These are phyloP conservation scores for Trichoderma arundinaceum DNA, from an alignment of 2,329 filamentous ascomycete genomes.

Conservation along the genomic window DNA sequence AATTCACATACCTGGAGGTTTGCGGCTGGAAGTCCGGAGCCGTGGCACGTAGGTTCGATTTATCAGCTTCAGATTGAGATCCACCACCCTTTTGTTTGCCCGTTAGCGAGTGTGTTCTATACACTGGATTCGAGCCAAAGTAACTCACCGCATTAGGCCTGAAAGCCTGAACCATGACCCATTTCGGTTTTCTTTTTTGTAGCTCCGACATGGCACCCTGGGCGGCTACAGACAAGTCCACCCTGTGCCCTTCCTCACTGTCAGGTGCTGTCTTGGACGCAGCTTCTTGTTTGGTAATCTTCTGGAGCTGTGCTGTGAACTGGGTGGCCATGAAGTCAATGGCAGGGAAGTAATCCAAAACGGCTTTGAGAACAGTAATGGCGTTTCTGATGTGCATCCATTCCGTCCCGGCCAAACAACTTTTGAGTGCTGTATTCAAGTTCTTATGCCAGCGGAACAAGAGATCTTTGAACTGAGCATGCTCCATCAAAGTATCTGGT, in stretches of 20 bases:
- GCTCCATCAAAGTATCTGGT: constrained; percentile 74
- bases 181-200: constrained; percentile 68
- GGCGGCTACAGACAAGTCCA: constrained; percentile 77
- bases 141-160: constrained; percentile 63
- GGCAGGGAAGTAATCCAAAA: constrained; percentile 83
- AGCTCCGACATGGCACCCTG: constrained; percentile 74
- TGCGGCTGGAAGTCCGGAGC: constrained; percentile 70
- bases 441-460: constrained; percentile 91
- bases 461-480: constrained; percentile 83
- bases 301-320: constrained; percentile 67
- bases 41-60: constrained; percentile 59
- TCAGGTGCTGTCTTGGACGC: constrained; percentile 54
- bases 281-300: constrained; percentile 67
- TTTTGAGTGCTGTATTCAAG: constrained; percentile 78
- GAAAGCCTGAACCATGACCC: constrained; percentile 78
- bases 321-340: constrained; percentile 84
- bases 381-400: constrained; percentile 99
- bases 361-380: constrained; percentile 82
- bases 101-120: constrained; percentile 34
- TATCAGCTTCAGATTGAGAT: constrained; percentile 42
- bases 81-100: constrained; percentile 38
- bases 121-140: no score
- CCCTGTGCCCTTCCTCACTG: constrained; percentile 64
- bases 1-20: constrained; percentile 45
- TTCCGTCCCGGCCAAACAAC: constrained; percentile 80